Conservation (phyloP, 2,329 filamentous ascomycete species). For the Beauveria asiatica region DNA sequence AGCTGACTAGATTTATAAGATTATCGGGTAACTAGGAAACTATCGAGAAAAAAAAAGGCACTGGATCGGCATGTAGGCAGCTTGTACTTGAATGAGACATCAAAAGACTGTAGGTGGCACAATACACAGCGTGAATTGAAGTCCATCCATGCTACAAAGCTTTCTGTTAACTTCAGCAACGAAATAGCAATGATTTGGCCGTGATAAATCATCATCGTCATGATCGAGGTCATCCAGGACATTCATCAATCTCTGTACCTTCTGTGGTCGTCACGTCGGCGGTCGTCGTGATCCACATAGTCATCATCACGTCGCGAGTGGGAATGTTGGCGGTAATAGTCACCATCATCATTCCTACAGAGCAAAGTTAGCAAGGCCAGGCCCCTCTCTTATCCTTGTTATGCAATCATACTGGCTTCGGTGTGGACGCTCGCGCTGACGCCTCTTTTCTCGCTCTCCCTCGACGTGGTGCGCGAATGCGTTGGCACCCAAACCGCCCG, state of each 20-base stretch:
- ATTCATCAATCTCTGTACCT: conserved; percentile 9
- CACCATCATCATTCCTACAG: background rate
- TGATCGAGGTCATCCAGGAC: conserved; percentile 13
- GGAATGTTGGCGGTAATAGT: background rate
- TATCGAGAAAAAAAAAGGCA: no score
- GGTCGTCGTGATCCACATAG: conserved; percentile 13
- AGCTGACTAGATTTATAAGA: background rate
- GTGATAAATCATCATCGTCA: background rate
- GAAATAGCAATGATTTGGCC: background rate
- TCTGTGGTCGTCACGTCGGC: conserved; percentile 5
- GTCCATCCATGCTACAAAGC: background rate
- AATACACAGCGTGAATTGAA: background rate
- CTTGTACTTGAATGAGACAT: background rate
- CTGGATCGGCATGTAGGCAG: background rate
- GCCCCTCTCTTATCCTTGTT: background rate
- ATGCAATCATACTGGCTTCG: background rate
- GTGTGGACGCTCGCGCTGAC: conserved; percentile 20
- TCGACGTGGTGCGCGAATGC: conserved; percentile 38
- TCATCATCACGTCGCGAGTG: conserved; percentile 4
- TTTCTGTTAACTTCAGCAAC: background rate
- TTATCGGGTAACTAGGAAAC: background rate
- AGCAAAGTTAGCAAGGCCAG: background rate
- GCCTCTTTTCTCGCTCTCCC: conserved; percentile 25
- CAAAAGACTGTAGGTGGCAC: background rate
- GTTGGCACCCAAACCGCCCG: conserved; percentile 47